phyloP scores from a whole-genome alignment of 805 yeast species.

The Millerozyma acaciae region DNA sequence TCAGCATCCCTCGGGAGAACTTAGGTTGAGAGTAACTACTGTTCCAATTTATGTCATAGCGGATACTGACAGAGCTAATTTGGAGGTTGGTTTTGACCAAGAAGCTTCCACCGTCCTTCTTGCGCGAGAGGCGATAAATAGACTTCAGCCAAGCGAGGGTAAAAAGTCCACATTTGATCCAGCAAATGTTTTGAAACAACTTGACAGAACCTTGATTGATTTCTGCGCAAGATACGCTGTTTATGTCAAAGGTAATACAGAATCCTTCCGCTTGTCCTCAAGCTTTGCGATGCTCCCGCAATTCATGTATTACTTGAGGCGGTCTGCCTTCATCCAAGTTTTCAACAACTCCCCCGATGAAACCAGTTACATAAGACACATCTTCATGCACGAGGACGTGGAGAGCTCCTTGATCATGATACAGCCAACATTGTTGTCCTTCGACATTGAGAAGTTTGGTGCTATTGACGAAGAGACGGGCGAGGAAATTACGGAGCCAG shows the following conservation, averaged over 20 bases:
- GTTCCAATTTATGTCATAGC: constrained; percentile 42
- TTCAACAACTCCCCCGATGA: constrained; percentile 73
- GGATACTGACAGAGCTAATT: constrained; percentile 34
- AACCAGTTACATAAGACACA: constrained; percentile 60
- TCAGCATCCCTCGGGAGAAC: constrained; percentile 57
- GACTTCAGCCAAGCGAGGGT: constrained; percentile 23
- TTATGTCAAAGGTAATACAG: constrained; percentile 44
- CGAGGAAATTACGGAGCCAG: constrained; percentile 43
- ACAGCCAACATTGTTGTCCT: constrained; percentile 63
- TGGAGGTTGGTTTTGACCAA: constrained; percentile 57
- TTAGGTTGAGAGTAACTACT: constrained; percentile 61
- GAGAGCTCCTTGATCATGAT: constrained; percentile 61
- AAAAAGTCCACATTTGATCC: constrained; percentile 12
- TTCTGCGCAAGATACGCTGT: constrained; percentile 35
- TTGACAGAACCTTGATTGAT: constrained; percentile 29
- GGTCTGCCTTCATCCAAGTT: constrained; percentile 62
- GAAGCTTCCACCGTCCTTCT: constrained; percentile 63
- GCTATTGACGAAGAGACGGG: constrained; percentile 26
- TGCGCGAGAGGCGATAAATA: constrained; percentile 51
- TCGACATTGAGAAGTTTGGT: constrained; percentile 45
- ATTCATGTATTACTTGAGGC: constrained; percentile 61
- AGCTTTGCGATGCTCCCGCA: constrained; percentile 58
- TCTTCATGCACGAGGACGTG: constrained; percentile 58
- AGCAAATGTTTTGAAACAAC: constrained; percentile 39
- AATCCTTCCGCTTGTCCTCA: constrained; percentile 47